A percentile compares a stretch with the other conserved stretches of the same genome.
Conservation (phyloP, 768 basidiomycete genomes). For the Serendipita vermifera region DNA sequence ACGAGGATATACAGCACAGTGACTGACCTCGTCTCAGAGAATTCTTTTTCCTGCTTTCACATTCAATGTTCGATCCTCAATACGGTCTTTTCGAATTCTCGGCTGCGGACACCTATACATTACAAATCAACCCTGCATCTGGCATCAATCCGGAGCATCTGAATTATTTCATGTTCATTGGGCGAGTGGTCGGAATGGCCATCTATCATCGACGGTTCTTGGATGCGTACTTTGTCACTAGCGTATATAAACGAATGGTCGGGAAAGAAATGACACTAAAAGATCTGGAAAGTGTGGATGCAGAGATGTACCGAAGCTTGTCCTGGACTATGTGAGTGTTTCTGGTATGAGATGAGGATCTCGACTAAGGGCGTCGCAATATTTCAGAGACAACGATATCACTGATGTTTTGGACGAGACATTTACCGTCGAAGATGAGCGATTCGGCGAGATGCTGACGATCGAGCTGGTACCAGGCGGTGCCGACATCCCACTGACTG, state of each 20-base stretch:
- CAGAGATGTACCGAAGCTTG: slow-evolving; percentile 94
- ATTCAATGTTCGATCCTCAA: slow-evolving; percentile 38
- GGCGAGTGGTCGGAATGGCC: slow-evolving; percentile 40
- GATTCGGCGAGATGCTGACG: slow-evolving; percentile 80
- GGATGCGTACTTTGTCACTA: slow-evolving; percentile 97
- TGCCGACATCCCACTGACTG: slow-evolving; percentile 72
- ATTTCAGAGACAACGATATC: slow-evolving; percentile 11
- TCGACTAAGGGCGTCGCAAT: slow-evolving; percentile 62
- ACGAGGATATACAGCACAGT: neutral
- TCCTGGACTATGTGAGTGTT: slow-evolving; percentile 86
- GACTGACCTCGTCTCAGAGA: slow-evolving; percentile 21
- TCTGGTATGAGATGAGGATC: slow-evolving; percentile 89
- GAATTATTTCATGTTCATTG: slow-evolving; percentile 38
- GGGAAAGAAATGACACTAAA: slow-evolving; percentile 89
- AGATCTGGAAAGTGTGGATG: slow-evolving; percentile 96
- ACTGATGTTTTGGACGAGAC: slow-evolving; percentile 25
- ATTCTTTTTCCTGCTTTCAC: slow-evolving; percentile 37
- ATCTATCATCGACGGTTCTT: slow-evolving; percentile 92
- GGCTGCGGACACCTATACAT: slow-evolving; percentile 36
- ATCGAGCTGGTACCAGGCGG: slow-evolving; percentile 80
- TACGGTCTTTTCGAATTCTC: slow-evolving; percentile 40
- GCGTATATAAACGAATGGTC: slow-evolving; percentile 87
- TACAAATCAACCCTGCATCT: slow-evolving; percentile 35
- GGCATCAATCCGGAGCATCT: slow-evolving; percentile 36
- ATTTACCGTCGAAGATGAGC: no score